Percentiles rank a stretch among this genome's conserved stretches.
Evolutionary conservation across 2,329 filamentous ascomycete genomes (phyloP).

Genomic region (Claviceps africana): DNA sequence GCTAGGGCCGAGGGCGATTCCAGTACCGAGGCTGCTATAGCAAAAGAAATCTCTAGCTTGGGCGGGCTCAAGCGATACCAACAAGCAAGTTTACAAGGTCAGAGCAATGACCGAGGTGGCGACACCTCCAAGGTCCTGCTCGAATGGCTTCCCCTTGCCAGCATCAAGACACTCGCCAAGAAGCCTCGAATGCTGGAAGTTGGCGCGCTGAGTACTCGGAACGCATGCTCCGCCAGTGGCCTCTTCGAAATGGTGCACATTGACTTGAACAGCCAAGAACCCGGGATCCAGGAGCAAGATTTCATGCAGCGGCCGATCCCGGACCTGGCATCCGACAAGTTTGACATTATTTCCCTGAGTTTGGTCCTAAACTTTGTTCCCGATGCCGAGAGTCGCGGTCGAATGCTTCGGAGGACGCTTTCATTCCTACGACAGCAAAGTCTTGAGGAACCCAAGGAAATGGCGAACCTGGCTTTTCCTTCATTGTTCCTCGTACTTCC

Average conservation of each 20-base stretch:
- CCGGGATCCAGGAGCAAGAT: slow-evolving; percentile 74
- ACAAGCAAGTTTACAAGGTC: slow-evolving; percentile 53
- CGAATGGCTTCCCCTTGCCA: slow-evolving; percentile 38
- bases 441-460: slow-evolving; percentile 5
- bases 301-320: slow-evolving; percentile 85
- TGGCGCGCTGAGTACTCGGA: slow-evolving; percentile 70
- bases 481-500: slow-evolving; percentile 82
- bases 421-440: slow-evolving; percentile 43
- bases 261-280: slow-evolving; percentile 75
- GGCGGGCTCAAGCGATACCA: slow-evolving; percentile 53
- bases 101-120: slow-evolving; percentile 50
- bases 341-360: slow-evolving; percentile 84
- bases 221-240: slow-evolving; percentile 64
- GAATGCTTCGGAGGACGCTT: slow-evolving; percentile 70
- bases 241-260: slow-evolving; percentile 68
- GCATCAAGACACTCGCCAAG: slow-evolving; percentile 12
- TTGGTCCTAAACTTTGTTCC: slow-evolving; percentile 92
- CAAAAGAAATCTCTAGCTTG: slow-evolving; percentile 39
- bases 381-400: slow-evolving; percentile 56
- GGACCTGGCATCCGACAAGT: slow-evolving; percentile 42
- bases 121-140: slow-evolving; percentile 52
- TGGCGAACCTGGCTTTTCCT: slow-evolving; percentile 34
- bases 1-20: slow-evolving; percentile 39
- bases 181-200: slow-evolving; percentile 66
- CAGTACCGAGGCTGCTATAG: slow-evolving; percentile 29